A percentile compares a stretch with the other conserved stretches of the same genome.
These are phyloP conservation scores for Talaromyces wortmannii DNA, from an alignment of 495 filamentous ascomycete species.

Conservation along the genomic window DNA sequence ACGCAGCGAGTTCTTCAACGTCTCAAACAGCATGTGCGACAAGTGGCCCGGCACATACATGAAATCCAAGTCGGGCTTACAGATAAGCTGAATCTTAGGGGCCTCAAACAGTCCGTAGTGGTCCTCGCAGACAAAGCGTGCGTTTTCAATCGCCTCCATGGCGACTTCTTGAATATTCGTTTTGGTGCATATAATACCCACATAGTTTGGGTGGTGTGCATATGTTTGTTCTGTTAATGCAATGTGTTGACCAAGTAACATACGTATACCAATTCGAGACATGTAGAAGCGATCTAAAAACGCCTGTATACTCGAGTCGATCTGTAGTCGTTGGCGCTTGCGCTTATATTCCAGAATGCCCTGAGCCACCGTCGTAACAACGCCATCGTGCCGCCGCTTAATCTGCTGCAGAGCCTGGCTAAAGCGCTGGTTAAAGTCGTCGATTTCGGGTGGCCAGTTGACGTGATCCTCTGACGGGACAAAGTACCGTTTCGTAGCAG, in stretches of 20 bases:
- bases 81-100: conserved; percentile 93
- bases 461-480: conserved; percentile 79
- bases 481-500: conserved; percentile 69
- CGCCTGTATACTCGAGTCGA: conserved; percentile 90
- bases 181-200: conserved; percentile 97
- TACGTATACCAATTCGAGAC: conserved; percentile 98
- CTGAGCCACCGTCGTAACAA: conserved; percentile 91
- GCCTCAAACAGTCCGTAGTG: conserved; percentile 98
- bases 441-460: conserved; percentile 91
- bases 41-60: conserved; percentile 99
- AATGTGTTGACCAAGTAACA: conserved; percentile 98
- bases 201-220: conserved; percentile 82
- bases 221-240: conserved; percentile 90
- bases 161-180: conserved; percentile 96
- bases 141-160: conserved; percentile 96
- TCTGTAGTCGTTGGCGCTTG: conserved; percentile 93
- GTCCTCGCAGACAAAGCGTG: conserved; percentile 96
- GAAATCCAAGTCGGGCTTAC: conserved; percentile 86
- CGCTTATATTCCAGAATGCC: conserved; percentile 98
- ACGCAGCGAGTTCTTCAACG: conserved; percentile 93
- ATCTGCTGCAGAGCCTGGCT: conserved; percentile 79
- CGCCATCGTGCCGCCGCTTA: conserved; percentile 92
- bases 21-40: conserved; percentile 99
- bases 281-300: conserved; percentile 99
- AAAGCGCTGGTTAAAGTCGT: conserved; percentile 90